Conservation (phyloP, 768 basidiomycete species). For the Leccinellum luteum region DNA sequence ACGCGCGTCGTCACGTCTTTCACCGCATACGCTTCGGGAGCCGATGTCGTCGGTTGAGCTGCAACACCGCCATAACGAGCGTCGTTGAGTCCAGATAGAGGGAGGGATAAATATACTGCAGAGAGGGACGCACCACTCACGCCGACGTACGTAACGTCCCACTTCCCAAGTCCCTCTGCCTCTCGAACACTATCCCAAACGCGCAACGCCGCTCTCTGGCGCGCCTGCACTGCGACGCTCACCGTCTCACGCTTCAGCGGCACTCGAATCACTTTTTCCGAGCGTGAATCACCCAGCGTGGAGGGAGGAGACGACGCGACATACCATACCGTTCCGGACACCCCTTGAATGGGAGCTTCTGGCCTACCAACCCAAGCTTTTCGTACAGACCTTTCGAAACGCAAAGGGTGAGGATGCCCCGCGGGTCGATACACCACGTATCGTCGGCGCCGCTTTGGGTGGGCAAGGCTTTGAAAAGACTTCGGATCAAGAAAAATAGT, state of each 20-base stretch:
- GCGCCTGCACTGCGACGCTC: conserved; percentile 36
- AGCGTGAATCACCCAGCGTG: no score
- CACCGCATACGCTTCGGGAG: not conserved
- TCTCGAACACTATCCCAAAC: conserved; percentile 50
- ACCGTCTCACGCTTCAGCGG: conserved; percentile 41
- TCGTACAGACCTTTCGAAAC: conserved; percentile 59
- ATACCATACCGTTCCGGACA: conserved; percentile 48
- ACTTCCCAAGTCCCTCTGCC: conserved; percentile 31
- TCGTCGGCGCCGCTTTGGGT: conserved; percentile 41
- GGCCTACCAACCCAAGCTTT: conserved; percentile 57
- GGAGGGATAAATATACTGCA: not conserved
- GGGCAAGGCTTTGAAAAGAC: conserved; percentile 38
- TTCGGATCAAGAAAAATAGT: conserved; percentile 15
- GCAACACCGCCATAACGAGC: not conserved
- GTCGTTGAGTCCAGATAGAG: not conserved
- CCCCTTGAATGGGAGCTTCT: conserved; percentile 50
- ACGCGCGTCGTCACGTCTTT: conserved; percentile 22
- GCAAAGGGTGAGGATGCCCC: conserved; percentile 56
- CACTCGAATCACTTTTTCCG: conserved; percentile 45
- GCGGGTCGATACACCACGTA: conserved; percentile 67
- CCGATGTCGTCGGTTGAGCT: not conserved
- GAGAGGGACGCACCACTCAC: conserved; percentile 25
- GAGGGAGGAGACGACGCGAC: conserved; percentile 18
- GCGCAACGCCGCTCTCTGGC: conserved; percentile 39
- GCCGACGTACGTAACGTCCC: conserved; percentile 43